Base-by-base conservation (phyloP, 371 early-diverging fungal genomes). In the Lichtheimia ramosa region DNA sequence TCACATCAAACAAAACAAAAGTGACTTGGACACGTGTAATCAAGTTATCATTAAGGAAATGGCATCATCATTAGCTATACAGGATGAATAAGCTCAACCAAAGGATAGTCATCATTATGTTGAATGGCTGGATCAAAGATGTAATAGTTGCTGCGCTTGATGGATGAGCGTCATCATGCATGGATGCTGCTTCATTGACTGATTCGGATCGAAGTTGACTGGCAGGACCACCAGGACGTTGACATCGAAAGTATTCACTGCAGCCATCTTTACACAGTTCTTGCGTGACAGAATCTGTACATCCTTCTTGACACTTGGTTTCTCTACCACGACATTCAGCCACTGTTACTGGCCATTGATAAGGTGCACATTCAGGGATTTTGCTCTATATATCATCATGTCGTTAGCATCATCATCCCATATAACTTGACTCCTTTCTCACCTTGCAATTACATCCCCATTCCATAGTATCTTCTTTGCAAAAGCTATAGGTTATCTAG, bases 361-460 rank as follows among this genome's bases (percentile, higher is more conserved):
- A 70, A n/a, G 74, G 74, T n/a, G 74, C 70, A 24, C 58, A 59
- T 48, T 64, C 66, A 21, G 73, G 73, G 14, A 73, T 63, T n/a
- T 73, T 66, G 42, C 56, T 64, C 67, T 72, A 50, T 27, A 4
- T 1, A 7, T 43, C 5, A 48, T 43, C 34, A 24, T 28, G 2
- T 34, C 34, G 34, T 34, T 8, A 34, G 34, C 34, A 34, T 34
- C 28, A 28, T 2, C 2, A 2, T 34, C 34, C 1, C 28, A 5
- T 7, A 3, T 5, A 3, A 3, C 10, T 1, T 5, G 24, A n/a
- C 43, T 50, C n/a, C 25, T 43, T 55, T 16, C 43, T n/a, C 58
- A 73, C 73, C 53, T 58, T 41, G 39, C 77, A 77, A 8, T 54
- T 67, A 56, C 77, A 77, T 3, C 64, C 66, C 77, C 77, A 77